Base-by-base conservation (phyloP, 129 eudicot species). In the Escallonia rubra region DNA sequence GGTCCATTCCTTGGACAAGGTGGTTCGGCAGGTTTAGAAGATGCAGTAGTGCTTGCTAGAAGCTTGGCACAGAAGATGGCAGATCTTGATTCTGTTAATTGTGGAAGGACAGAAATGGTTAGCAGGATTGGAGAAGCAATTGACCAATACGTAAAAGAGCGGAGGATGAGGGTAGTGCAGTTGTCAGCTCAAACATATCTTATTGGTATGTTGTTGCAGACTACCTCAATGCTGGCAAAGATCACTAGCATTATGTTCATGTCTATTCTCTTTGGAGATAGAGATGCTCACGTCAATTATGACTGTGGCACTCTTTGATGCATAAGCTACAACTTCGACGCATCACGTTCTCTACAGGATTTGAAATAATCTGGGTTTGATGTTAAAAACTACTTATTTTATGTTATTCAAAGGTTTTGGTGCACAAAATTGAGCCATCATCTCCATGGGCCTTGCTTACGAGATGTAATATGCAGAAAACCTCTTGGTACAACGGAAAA, bases 1-100 rank as follows among this genome's bases (percentile, higher is more conserved):
- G 83, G 87, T 12, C 96, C 92, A 2, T 85, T 82, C 71, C 66
- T 88, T 4, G 91, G 91, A 41, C 96, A 88, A 63, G 96, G 91
- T 63, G 96, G 91, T 43, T 82, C 91, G 3, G 79, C 92, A 1
- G 87, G 81, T 41, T 57, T 85, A 14, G 89, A 88, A 80, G 96
- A 88, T 74, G 87, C 91, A 1, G 50, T 88, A 6, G 89, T 85
- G 70, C 57, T 88, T 1, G 92, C 81, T 41, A 75, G 96, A 71
- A 67, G 54, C 57, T 56, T 88, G 75, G 72, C 87, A 8, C 71
- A 73, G 16, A 77, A 74, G 48, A 4, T 64, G 57, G 69, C 63
- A 48, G 15, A 48, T 54, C 43, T 34, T 45, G 61, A 44, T 74
- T 16, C n/a, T 40, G 49, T 52, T 57, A 61, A 41, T 10, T 49